These are phyloP conservation scores for Jackrogersella minutella DNA, from an alignment of 495 filamentous ascomycete genomes.

Conservation along the genomic window DNA sequence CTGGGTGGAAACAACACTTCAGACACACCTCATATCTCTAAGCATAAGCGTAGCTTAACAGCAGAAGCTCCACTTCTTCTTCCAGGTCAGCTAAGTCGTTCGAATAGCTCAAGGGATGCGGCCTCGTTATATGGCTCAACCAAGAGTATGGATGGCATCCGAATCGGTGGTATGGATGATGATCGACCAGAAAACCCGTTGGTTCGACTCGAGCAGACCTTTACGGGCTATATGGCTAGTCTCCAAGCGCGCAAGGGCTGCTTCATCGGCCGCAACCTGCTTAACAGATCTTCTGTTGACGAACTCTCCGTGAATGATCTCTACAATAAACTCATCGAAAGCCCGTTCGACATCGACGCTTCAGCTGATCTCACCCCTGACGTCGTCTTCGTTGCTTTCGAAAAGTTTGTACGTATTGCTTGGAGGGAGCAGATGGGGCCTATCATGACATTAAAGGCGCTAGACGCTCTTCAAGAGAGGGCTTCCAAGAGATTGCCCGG, in stretches of 20 bases:
- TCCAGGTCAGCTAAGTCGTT: constrained; percentile 44
- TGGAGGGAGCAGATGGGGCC: constrained; percentile 91
- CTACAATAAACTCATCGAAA: constrained; percentile 88
- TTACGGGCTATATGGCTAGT: constrained; percentile 82
- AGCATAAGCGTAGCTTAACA: constrained; percentile 50
- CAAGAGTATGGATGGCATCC: constrained; percentile 59
- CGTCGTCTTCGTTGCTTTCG: constrained; percentile 91
- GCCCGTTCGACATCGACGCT: constrained; percentile 75
- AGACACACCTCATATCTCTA: constrained; percentile 40
- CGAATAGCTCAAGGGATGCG: constrained; percentile 55
- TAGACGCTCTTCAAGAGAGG: constrained; percentile 75
- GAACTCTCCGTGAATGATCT: constrained; percentile 85
- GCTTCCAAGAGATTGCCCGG: constrained; percentile 75
- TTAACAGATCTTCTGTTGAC: constrained; percentile 73
- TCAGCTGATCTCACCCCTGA: constrained; percentile 82
- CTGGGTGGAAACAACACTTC: constrained; percentile 62
- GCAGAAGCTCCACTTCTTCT: constrained; percentile 47
- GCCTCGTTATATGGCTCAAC: constrained; percentile 55
- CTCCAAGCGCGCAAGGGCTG: constrained; percentile 86
- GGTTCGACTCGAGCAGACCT: constrained; percentile 81
- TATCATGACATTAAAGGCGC: constrained; percentile 69
- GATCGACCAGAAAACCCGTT: constrained; percentile 63
- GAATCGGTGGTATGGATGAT: constrained; percentile 51
- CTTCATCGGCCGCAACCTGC: constrained; percentile 77
- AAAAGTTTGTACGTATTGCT: constrained; percentile 88